Evolutionary conservation across 176 grass and related monocot genomes (phyloP), one percentile per base, ranked within the genome.

Genomic region (Poa annua): DNA sequence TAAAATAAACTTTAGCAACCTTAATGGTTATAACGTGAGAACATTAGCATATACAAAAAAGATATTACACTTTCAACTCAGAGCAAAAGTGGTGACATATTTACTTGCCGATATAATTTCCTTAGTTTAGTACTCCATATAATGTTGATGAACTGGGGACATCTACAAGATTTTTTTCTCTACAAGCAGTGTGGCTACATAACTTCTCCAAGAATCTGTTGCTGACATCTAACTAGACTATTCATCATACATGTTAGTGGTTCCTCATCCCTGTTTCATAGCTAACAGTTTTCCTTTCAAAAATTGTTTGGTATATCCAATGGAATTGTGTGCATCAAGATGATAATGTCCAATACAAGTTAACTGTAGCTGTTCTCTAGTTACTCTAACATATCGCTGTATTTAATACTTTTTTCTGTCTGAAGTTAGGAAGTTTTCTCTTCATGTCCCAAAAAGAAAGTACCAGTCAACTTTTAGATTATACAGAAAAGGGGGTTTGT

Each of bases 71-170:
- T 8, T 42, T 42, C 41, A 42, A 42, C 1, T 42, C 41, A 42
- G 41, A 1, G 41, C 41, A 42, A 42, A 10, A 42, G 41, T 42
- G 41, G 8, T 8, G 8, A 42, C 41, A 10, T 42, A 42, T 42
- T 42, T 42, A 42, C 8, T 42, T 42, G 41, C 0, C 9, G 41
- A 42, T 42, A 42, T 9, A 42, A 42, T 42, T 9, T 42, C 41
- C 41, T 45, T 45, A 45, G 61, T 44, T 48, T 16, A 34, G 52
- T 77, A 34, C 7, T 66, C 13, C 69, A 45, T 50, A 26, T 45
- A 45, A 60, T 14, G 52, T 57, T 66, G 36, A 66, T 66, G 61
- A 81, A 69, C 62, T 68, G 38, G 14, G 44, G 68, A 16, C 20
- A 48, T 20, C 17, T 50, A 75, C 19, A 57, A 12, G 21, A 85